A percentile compares a stretch with the other conserved stretches of the same genome.
Conservation (phyloP, 768 basidiomycete genomes). For the Boletus insuetus region DNA sequence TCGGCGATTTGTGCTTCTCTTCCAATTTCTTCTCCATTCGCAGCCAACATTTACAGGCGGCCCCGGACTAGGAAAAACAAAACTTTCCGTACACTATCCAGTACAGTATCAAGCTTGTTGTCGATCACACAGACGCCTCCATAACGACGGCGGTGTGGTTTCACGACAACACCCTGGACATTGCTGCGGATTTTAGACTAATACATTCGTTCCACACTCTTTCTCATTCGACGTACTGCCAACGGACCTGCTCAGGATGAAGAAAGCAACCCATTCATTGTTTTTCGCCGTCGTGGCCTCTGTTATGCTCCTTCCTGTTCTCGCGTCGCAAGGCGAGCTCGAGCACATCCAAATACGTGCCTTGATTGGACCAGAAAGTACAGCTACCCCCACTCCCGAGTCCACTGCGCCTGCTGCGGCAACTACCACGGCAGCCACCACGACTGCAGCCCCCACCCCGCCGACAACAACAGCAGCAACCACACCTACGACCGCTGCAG, state of each 20-base stretch:
- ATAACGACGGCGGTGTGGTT: slow-evolving; percentile 11
- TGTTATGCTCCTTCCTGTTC: slow-evolving; percentile 24
- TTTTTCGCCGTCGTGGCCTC: slow-evolving; percentile 28
- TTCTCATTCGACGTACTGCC: slow-evolving; percentile 3
- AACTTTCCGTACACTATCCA: background rate
- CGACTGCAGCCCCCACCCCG: background rate
- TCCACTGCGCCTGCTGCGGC: background rate
- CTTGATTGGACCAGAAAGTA: background rate
- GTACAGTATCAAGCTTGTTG: slow-evolving; percentile 1
- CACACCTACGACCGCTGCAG: slow-evolving; percentile 12
- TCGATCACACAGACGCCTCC: background rate
- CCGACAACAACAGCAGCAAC: background rate
- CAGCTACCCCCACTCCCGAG: background rate
- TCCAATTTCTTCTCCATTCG: slow-evolving; percentile 3
- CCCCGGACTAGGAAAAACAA: background rate
- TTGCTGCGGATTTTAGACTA: slow-evolving; percentile 25
- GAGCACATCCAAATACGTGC: slow-evolving; percentile 17
- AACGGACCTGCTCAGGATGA: slow-evolving; percentile 21
- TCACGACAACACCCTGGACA: slow-evolving; percentile 13
- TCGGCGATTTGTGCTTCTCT: slow-evolving; percentile 3
- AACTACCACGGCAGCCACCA: slow-evolving; percentile 3
- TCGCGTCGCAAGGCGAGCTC: slow-evolving; percentile 21
- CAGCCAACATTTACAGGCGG: background rate
- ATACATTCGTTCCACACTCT: slow-evolving; percentile 17
- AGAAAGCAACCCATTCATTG: slow-evolving; percentile 22